These are phyloP conservation scores for Tetracentron sinense DNA, from an alignment of 164 flowering plant species.

Conservation along the genomic window DNA sequence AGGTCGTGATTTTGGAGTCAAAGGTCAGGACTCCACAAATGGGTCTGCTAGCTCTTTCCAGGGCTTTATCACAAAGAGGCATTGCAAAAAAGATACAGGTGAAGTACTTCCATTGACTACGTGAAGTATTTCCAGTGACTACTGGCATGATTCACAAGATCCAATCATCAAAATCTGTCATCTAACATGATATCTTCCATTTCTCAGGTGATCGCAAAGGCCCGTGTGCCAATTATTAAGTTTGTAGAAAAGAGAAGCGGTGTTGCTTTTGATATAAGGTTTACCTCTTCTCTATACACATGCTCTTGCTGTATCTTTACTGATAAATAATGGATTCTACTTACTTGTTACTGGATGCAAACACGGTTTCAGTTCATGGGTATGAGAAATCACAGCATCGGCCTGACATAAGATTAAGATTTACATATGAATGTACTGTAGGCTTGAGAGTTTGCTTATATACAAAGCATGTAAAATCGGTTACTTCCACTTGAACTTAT, in stretches of 20 bases:
- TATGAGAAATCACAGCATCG: neutral
- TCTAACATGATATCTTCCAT: constrained; percentile 10
- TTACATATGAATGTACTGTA: neutral
- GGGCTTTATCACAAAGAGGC: constrained; percentile 73
- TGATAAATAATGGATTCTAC: neutral
- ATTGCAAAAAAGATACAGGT: constrained; percentile 94
- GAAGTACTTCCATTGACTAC: constrained; percentile 4
- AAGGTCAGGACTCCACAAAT: constrained; percentile 63
- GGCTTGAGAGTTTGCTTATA: neutral
- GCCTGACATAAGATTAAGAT: neutral
- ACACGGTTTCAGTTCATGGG: no score
- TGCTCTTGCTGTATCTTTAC: neutral
- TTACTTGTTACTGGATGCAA: neutral
- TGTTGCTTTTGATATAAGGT: constrained; percentile 91
- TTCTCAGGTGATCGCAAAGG: constrained; percentile 81
- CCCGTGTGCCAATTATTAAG: constrained; percentile 91
- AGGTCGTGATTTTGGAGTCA: constrained; percentile 91
- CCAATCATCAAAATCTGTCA: neutral
- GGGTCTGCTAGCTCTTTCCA: constrained; percentile 78
- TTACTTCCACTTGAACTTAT: neutral
- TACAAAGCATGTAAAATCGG: neutral
- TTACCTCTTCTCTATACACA: neutral
- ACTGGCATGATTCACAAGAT: neutral
- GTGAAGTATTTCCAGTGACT: neutral
- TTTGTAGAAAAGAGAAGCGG: constrained; percentile 81